Conservation (phyloP, 225 moss, liverwort and hornwort genomes). For the Ulota crispa region DNA sequence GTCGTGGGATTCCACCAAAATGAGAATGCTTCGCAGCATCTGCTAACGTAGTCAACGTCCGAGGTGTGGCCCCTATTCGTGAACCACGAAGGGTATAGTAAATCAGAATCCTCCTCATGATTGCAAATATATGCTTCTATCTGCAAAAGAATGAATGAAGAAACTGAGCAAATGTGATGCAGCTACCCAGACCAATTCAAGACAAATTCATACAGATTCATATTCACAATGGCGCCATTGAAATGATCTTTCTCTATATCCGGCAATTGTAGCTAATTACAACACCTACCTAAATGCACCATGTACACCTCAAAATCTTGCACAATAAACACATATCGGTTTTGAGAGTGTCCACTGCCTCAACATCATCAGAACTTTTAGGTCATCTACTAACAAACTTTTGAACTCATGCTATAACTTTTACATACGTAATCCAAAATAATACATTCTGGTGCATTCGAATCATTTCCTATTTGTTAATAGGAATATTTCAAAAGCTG, state of each 20-base stretch:
- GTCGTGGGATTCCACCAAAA: slow-evolving; percentile 76
- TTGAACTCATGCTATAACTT: not conserved
- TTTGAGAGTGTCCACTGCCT: not conserved
- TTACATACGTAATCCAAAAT: not conserved
- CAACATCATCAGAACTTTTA: not conserved
- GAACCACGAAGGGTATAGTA: slow-evolving; percentile 27
- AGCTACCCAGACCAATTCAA: slow-evolving; percentile 4
- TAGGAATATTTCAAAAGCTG: not conserved
- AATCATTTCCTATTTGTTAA: not conserved
- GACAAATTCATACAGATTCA: not conserved
- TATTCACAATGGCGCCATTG: not conserved
- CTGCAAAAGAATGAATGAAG: slow-evolving; percentile 19
- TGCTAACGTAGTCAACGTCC: slow-evolving; percentile 41
- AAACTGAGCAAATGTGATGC: not conserved
- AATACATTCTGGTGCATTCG: not conserved
- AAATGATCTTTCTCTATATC: not conserved
- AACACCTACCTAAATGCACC: not conserved
- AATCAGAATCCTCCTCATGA: slow-evolving; percentile 33
- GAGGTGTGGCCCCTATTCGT: slow-evolving; percentile 27
- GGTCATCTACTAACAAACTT: not conserved
- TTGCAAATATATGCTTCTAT: slow-evolving; percentile 5
- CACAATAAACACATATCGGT: not conserved
- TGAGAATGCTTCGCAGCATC: slow-evolving; percentile 61
- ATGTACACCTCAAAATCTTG: not conserved
- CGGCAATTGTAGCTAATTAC: not conserved